Base-by-base conservation (phyloP, 2,329 filamentous ascomycete species). In the Neoarthrinium moseri region DNA sequence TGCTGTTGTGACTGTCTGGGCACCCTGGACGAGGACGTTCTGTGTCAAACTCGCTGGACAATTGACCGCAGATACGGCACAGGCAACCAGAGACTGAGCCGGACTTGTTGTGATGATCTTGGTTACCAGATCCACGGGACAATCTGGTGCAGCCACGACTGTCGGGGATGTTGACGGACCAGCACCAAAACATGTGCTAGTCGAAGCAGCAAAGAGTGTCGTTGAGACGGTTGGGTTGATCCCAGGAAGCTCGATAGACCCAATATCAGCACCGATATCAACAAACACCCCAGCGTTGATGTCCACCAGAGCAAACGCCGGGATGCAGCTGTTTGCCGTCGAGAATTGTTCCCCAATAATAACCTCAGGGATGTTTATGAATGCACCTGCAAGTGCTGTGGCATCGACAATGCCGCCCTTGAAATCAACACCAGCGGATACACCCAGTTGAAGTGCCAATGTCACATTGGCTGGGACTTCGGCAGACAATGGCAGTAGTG, bases 221-320 rank as follows among this genome's bases (percentile, higher is more conserved):
- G 58, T 61, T 22, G 51, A 49, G 10, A 57, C 51, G 7, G 48
- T 54, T 8, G 57, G 58, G 43, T 57, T 54, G 51, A 57, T 51
- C 7, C 56, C 52, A 13, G 37, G 49, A 23, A 60, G 13, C 8
- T 49, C 20, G 36, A 56, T 12, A 43, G 51, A 49, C 2, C n/a
- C 56, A 34, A 61, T 21, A 15, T 55, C 52, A 6, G 54, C 56
- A 35, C 56, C 57, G 42, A 61, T 42, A 43, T 61, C 57, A 21
- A 59, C 52, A 45, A 54, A 60, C 2, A 51, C 54, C 34, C 57
- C 58, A n/a, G 57, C 57, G 49, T 61, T 61, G 51, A 61, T 57
- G 56, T 61, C 55, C 17, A 61, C 45, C 30, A 58, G 56, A 12
- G 58, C 58, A 2, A 48, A 48, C 4, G 51, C 54, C 10, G 54